Conservation (phyloP, 306 rosid species). For the Trifolium pratense region DNA sequence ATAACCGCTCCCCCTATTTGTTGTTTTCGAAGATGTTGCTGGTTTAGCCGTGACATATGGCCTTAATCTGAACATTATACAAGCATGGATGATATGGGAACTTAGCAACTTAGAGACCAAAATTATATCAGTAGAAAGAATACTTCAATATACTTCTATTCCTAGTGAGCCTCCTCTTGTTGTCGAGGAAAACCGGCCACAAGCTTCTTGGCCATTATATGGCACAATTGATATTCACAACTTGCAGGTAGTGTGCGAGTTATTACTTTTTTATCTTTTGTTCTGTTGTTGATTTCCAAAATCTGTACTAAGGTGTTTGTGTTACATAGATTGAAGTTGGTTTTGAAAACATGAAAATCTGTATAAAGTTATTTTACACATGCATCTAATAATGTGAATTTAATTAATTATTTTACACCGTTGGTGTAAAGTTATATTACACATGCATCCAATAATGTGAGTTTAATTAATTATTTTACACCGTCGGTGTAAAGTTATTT, state of each 20-base stretch:
- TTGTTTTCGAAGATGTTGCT: constrained; percentile 23
- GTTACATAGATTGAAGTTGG: too few species aligned
- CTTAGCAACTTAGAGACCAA: constrained; percentile 7
- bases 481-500: too few species aligned
- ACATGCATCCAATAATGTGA: too few species aligned
- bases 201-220: constrained; percentile 57
- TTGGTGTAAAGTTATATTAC: too few species aligned
- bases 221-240: constrained; percentile 59
- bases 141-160: background rate
- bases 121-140: constrained; percentile 9
- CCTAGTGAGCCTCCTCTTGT: constrained; percentile 24
- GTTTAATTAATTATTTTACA: too few species aligned
- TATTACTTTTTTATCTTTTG: background rate
- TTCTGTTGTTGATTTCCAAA: too few species aligned
- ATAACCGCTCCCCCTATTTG: background rate
- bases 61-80: background rate
- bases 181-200: constrained; percentile 52
- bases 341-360: too few species aligned
- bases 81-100: background rate
- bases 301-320: too few species aligned
- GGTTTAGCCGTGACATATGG: constrained; percentile 4
- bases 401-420: too few species aligned
- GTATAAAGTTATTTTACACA: too few species aligned
- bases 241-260: background rate
- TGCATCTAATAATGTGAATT: too few species aligned